Evolutionary conservation across 345 rosid genomes (phyloP).

Genomic region (Rubroshorea leprosula): DNA sequence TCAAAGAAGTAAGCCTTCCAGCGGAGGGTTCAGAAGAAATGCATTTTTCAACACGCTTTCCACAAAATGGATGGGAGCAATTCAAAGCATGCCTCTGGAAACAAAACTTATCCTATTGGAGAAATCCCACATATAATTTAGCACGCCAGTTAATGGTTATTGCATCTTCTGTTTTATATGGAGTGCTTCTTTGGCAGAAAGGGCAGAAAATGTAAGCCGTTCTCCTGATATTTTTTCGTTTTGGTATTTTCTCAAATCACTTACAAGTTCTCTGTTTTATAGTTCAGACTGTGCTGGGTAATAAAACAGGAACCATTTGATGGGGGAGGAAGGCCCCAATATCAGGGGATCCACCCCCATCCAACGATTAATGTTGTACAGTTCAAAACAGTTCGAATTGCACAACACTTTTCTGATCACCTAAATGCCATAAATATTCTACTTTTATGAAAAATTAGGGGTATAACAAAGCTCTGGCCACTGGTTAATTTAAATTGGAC

Average conservation of each 20-base stretch:
- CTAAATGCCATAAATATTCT: background rate
- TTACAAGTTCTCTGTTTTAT: background rate
- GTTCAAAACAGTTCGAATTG: too few species aligned
- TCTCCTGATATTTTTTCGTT: background rate
- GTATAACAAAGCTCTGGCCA: too few species aligned
- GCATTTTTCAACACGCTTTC: slow-evolving; percentile 25
- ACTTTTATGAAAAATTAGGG: background rate
- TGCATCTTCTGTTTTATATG: slow-evolving; percentile 29
- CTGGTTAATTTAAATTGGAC: too few species aligned
- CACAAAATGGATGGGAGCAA: slow-evolving; percentile 41
- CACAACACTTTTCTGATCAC: too few species aligned
- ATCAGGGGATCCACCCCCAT: too few species aligned
- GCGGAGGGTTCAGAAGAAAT: slow-evolving; percentile 21
- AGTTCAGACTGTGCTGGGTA: too few species aligned
- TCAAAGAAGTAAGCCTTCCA: slow-evolving; percentile 21
- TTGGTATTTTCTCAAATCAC: background rate
- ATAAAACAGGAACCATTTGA: too few species aligned
- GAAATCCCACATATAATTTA: slow-evolving; percentile 45
- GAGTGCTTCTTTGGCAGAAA: slow-evolving; percentile 44
- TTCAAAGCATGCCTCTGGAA: slow-evolving; percentile 58
- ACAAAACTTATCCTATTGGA: slow-evolving; percentile 53
- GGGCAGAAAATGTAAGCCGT: slow-evolving; percentile 38
- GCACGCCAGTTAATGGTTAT: slow-evolving; percentile 26
- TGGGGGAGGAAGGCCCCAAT: too few species aligned
- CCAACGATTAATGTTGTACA: too few species aligned